phyloP scores from a whole-genome alignment of 257 asterid species.

The Knoxia roxburghii region DNA sequence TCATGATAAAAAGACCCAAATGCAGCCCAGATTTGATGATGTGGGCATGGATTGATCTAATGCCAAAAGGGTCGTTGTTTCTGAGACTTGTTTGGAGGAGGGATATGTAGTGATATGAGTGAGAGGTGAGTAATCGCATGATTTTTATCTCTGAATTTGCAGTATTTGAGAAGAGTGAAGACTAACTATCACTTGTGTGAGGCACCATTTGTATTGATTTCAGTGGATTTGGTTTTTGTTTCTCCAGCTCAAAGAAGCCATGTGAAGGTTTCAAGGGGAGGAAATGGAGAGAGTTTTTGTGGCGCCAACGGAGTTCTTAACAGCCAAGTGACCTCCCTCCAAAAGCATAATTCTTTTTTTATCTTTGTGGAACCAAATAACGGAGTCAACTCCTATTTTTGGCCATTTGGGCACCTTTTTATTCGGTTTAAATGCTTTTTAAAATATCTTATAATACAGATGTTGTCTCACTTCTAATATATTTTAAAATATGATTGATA shows the following conservation, averaged over 20 bases:
- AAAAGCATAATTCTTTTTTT: no score
- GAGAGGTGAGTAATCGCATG: slow-evolving; percentile 16
- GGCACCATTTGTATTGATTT: background rate
- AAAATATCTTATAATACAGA: no score
- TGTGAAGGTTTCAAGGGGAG: no score
- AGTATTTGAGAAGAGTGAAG: background rate
- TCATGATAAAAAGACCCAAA: slow-evolving; percentile 54
- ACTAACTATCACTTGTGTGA: background rate
- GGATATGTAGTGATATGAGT: slow-evolving; percentile 38
- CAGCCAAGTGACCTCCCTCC: no score
- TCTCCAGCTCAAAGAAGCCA: background rate
- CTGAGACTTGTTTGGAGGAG: slow-evolving; percentile 59
- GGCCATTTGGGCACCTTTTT: no score
- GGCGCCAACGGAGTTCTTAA: no score
- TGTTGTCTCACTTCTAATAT: no score
- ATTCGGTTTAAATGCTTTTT: no score
- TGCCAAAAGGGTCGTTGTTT: slow-evolving; percentile 32
- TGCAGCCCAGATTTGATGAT: slow-evolving; percentile 54
- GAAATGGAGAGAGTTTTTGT: no score
- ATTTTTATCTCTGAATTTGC: slow-evolving; percentile 8
- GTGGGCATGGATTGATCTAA: slow-evolving; percentile 47
- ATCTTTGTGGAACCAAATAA: no score
- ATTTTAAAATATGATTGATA: no score
- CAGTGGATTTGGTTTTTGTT: background rate
- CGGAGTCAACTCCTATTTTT: no score